Conservation (phyloP, 352 stramenopile genomes). For the Pythium chondricola region DNA sequence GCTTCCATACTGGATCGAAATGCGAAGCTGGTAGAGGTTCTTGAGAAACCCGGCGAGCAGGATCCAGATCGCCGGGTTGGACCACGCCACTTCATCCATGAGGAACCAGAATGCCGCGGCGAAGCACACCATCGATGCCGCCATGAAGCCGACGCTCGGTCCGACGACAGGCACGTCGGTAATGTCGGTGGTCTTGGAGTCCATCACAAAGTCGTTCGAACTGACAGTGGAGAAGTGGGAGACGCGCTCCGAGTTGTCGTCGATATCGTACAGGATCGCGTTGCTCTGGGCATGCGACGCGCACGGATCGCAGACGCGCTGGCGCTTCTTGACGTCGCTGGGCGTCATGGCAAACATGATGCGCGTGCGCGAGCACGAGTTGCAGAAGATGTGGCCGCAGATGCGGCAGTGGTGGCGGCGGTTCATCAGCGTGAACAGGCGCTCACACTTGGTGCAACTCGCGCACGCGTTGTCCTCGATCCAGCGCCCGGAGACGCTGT, state of each 20-base stretch:
- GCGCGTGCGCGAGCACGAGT: conserved; percentile 68
- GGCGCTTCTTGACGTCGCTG: conserved; percentile 54
- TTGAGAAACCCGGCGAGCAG: conserved; percentile 61
- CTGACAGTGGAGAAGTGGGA: conserved; percentile 28
- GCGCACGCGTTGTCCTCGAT: conserved; percentile 46
- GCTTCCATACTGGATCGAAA: conserved; percentile 24
- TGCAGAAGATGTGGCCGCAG: conserved; percentile 80
- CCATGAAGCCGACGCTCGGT: conserved; percentile 42
- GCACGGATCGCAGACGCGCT: conserved; percentile 71
- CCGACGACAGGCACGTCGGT: conserved; percentile 8
- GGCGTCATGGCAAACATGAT: conserved; percentile 73
- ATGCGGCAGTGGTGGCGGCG: conserved; percentile 78
- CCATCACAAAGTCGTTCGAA: conserved; percentile 25
- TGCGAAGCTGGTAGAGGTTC: conserved; percentile 57
- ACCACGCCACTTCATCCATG: conserved; percentile 63
- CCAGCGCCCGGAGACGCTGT: conserved; percentile 69
- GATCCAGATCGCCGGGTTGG: conserved; percentile 76
- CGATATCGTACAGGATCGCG: conserved; percentile 54
- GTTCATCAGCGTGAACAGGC: conserved; percentile 65
- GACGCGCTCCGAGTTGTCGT: conserved; percentile 24
- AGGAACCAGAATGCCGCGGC: conserved; percentile 72
- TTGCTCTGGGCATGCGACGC: conserved; percentile 53
- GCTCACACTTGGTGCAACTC: conserved; percentile 63
- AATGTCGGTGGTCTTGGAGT: conserved; percentile 18
- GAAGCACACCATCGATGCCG: conserved; percentile 56